Conservation (phyloP, 2,329 filamentous ascomycete genomes). For the Trichoderma sp. region DNA sequence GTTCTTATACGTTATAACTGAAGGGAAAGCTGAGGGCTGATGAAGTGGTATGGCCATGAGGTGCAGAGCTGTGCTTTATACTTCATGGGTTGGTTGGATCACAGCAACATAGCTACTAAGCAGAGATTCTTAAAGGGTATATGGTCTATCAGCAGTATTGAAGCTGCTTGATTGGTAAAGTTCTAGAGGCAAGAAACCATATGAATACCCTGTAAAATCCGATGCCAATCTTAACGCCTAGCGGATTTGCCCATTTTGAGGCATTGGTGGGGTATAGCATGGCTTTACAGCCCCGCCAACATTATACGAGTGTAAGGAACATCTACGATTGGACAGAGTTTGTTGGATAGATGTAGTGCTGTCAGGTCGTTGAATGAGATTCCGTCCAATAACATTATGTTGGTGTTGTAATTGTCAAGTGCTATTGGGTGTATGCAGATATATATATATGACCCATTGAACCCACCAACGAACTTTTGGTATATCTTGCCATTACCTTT, state of each 20-base stretch:
- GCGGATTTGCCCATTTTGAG: neutral
- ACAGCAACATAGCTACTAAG: neutral
- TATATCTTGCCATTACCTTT: neutral
- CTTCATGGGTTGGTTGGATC: neutral
- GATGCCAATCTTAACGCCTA: neutral
- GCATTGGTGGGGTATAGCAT: neutral
- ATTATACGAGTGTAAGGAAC: neutral
- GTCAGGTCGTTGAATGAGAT: neutral
- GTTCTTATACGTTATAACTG: neutral
- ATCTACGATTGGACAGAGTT: neutral
- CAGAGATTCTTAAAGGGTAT: neutral
- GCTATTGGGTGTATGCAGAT: neutral
- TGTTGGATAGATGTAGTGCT: neutral
- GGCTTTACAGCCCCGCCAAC: neutral
- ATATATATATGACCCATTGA: neutral
- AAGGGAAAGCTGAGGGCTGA: neutral
- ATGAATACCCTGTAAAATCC: neutral
- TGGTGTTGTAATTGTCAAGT: neutral
- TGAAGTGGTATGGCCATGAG: neutral
- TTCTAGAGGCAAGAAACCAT: neutral
- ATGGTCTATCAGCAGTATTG: neutral
- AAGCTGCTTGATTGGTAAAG: neutral
- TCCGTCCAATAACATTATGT: neutral
- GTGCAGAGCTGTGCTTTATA: neutral
- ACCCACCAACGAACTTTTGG: neutral